Base-by-base conservation (phyloP, 768 basidiomycete genomes). In the Tulasnella sp. region DNA sequence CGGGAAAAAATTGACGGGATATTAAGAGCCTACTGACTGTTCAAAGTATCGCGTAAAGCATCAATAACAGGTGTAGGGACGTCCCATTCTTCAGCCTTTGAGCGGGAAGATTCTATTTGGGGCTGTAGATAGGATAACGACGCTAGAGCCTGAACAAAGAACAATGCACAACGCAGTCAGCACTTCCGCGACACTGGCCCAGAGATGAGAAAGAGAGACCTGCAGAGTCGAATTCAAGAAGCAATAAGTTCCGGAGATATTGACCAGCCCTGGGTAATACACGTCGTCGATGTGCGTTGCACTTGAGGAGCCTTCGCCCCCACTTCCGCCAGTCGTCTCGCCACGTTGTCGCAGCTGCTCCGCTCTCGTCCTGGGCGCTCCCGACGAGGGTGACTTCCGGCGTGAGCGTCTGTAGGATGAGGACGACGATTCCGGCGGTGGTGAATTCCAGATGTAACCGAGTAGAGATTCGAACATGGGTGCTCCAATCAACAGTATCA, bases 171-270 rank as follows among this genome's bases (percentile, higher is more conserved):
- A 42, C 3, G 9, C 4, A 15, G 13, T 39, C 46, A 77, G 57
- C 81, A 35, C 29, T 9, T 61, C 71, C 61, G 61, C 32, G 5
- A 32, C 20, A 29, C 26, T 18, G 70, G 70, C 70, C 72, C 71
- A 26, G n/a, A 32, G 13, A 67, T 20, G 74, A 71, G 39, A 20
- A 40, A 73, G 80, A 82, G 83, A 83, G 81, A 89, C 94, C 89
- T 98, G 97, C 13, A 98, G 86, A 3, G 95, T 95, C 16, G 97
- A 96, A 83, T 99, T 97, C 91, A 98, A 93, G 86, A 98, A 99
- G 83, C 97, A 98, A 80, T 97, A 93, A 74, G 95, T 97, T 15
- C 96, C 96, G 11, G 95, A 96, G 48, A 96, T 92, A 82, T 98
- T 98, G 82, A 98, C 93, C 73, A 98, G 91, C 0, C 96, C 96